Conservation (phyloP, 805 yeast species). For the Candida dajiaensis region DNA sequence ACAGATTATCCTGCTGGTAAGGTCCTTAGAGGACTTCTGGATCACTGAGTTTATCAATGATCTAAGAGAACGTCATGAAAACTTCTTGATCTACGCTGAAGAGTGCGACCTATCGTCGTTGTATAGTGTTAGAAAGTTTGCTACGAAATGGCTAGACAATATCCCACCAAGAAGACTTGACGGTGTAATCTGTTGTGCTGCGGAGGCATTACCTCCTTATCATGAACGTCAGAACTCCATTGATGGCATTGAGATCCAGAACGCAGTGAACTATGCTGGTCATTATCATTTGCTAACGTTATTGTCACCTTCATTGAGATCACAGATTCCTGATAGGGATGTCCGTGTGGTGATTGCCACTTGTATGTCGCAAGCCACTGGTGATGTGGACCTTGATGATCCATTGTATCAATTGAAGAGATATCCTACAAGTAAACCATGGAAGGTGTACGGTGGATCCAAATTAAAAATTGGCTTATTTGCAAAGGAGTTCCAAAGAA, state of each 20-base stretch:
- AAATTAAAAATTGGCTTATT: conserved; percentile 72
- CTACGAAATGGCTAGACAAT: conserved; percentile 91
- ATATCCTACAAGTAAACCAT: conserved; percentile 60
- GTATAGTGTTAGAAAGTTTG: conserved; percentile 77
- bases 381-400: conserved; percentile 54
- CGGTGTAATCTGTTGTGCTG: conserved; percentile 85
- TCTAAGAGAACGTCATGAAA: conserved; percentile 61
- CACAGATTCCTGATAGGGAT: conserved; percentile 93
- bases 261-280: conserved; percentile 75
- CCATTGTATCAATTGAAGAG: conserved; percentile 54
- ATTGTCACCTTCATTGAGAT: conserved; percentile 74
- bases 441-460: conserved; percentile 76
- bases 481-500: conserved; percentile 72
- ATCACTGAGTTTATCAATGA: conserved; percentile 73
- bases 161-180: conserved; percentile 87
- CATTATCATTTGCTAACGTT: conserved; percentile 78
- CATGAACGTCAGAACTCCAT: conserved; percentile 54
- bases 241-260: conserved; percentile 86
- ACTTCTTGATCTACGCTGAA: conserved; percentile 83
- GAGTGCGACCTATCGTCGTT: conserved; percentile 75
- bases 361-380: conserved; percentile 75
- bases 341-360: conserved; percentile 76
- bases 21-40: conserved; percentile 67
- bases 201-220: conserved; percentile 70
- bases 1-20: conserved; percentile 68